Percentiles rank a stretch among this genome's conserved stretches.
These are phyloP conservation scores for Aegilops speltoides DNA, from an alignment of 176 grass and related monocot species.

Conservation along the genomic window DNA sequence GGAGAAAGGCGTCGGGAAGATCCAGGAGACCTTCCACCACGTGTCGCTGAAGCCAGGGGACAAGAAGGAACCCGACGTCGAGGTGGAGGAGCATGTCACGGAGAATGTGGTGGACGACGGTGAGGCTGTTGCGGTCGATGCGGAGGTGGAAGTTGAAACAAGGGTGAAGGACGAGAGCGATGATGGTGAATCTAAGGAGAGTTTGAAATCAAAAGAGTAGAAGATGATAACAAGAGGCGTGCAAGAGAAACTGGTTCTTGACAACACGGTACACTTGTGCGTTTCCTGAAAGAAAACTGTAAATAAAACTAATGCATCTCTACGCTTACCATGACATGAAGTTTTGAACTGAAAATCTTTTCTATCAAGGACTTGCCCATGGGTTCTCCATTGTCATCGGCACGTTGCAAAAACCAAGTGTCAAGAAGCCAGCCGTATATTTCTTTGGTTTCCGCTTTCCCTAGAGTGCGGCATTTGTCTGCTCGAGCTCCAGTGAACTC, in stretches of 20 bases:
- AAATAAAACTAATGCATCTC: too few species aligned
- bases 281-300: background rate
- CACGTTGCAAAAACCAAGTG: too few species aligned
- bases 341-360: too few species aligned
- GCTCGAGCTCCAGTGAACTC: too few species aligned
- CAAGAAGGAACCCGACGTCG: constrained; percentile 41
- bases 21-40: constrained; percentile 73
- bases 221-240: background rate
- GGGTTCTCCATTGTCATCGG: too few species aligned
- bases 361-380: too few species aligned
- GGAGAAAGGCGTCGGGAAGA: constrained; percentile 78
- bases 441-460: too few species aligned
- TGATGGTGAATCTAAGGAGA: constrained; percentile 26
- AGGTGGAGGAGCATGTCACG: constrained; percentile 54
- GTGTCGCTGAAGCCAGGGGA: constrained; percentile 46
- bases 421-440: too few species aligned
- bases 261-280: too few species aligned
- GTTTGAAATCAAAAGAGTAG: constrained; percentile 31
- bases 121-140: constrained; percentile 20
- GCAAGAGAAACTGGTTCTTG: background rate
- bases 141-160: constrained; percentile 43
- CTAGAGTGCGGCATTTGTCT: too few species aligned
- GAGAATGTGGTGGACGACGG: constrained; percentile 35
- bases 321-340: too few species aligned
- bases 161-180: background rate